phyloP scores from a whole-genome alignment of 805 yeast genomes.

The Ogataea paradorogensis region DNA sequence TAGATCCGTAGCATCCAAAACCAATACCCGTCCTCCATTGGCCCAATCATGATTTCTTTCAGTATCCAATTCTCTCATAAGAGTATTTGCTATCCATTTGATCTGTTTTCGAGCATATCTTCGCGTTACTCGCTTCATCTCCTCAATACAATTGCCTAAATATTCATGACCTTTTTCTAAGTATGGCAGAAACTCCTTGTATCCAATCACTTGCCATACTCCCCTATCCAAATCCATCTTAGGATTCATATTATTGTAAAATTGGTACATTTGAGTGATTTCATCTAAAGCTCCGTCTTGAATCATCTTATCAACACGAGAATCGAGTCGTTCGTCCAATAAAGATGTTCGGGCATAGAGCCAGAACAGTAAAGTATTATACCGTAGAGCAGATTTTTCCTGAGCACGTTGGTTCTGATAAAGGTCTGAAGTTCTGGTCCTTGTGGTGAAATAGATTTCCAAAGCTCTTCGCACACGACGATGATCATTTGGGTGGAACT shows the following conservation, averaged over 20 bases:
- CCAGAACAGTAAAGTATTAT: constrained; percentile 75
- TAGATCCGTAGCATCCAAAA: constrained; percentile 78
- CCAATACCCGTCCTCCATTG: constrained; percentile 61
- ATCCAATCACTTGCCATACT: constrained; percentile 93
- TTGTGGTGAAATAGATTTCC: constrained; percentile 71
- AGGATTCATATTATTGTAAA: constrained; percentile 35
- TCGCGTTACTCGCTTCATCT: constrained; percentile 82
- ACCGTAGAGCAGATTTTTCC: constrained; percentile 49
- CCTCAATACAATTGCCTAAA: constrained; percentile 51
- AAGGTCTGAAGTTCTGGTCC: constrained; percentile 64
- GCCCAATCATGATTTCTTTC: constrained; percentile 44
- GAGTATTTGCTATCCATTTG: constrained; percentile 79
- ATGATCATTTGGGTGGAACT: constrained; percentile 89
- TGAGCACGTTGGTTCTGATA: constrained; percentile 57
- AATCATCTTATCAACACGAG: constrained; percentile 83
- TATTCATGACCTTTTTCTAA: constrained; percentile 15
- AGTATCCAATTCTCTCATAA: constrained; percentile 56
- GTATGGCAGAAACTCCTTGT: constrained; percentile 78
- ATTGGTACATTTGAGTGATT: constrained; percentile 54
- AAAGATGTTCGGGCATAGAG: constrained; percentile 61
- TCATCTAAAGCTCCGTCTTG: constrained; percentile 66
- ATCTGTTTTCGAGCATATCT: constrained; percentile 86
- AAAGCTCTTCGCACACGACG: constrained; percentile 77
- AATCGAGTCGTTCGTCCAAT: constrained; percentile 64
- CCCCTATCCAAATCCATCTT: constrained; percentile 65